These are phyloP conservation scores for Boeremia lycopersici DNA, from an alignment of 2,329 filamentous ascomycete genomes.

Conservation along the genomic window DNA sequence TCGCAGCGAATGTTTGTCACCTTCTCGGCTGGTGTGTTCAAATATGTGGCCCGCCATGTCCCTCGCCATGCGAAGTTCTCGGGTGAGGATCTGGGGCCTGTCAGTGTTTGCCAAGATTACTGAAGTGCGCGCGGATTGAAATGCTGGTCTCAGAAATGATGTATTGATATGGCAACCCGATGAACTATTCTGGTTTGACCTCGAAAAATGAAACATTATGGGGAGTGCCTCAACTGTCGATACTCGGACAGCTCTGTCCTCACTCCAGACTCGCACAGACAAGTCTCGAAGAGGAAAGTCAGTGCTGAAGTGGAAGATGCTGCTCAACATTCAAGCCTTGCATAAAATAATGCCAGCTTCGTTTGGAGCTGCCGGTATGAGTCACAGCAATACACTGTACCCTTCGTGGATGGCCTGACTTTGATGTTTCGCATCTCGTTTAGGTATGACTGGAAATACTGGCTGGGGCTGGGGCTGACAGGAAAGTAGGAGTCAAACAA, in stretches of 20 bases:
- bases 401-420: not conserved
- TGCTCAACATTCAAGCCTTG: not conserved
- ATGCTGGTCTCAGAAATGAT: not conserved
- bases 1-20: constrained; percentile 71
- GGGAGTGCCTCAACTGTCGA: not conserved
- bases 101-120: not conserved
- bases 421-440: not conserved
- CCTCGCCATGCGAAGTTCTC: constrained; percentile 71
- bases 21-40: constrained; percentile 62
- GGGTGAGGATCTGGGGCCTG: constrained; percentile 49
- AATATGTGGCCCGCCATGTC: constrained; percentile 81
- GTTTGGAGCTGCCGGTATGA: not conserved
- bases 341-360: not conserved
- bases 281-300: not conserved
- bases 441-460: not conserved
- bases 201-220: not conserved
- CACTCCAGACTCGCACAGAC: not conserved
- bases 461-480: constrained; percentile 3
- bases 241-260: not conserved
- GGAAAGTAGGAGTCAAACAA: constrained; percentile 15
- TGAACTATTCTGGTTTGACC: not conserved
- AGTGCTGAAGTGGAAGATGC: not conserved
- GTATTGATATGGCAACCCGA: constrained; percentile 2
- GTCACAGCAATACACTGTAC: not conserved
- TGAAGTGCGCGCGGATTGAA: not conserved